Percentiles rank a stretch among this genome's conserved stretches.
Conservation (phyloP, 2,329 filamentous ascomycete genomes). For the Cyanodermella asteris region DNA sequence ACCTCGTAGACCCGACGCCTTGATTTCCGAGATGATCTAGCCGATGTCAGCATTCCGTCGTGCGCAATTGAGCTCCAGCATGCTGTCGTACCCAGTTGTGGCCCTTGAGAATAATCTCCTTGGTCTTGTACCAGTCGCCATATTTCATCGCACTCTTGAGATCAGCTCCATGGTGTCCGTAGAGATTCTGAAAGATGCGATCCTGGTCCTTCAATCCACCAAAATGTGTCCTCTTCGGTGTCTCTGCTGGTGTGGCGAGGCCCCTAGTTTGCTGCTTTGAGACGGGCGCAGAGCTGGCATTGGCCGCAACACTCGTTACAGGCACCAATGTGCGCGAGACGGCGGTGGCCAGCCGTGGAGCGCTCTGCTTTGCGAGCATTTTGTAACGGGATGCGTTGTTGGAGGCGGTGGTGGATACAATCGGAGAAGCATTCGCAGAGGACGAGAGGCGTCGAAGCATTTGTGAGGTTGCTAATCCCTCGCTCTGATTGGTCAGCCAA, state of each 20-base stretch:
- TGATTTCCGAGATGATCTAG: conserved; percentile 87
- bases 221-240: conserved; percentile 45
- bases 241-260: conserved; percentile 65
- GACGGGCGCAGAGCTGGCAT: conserved; percentile 9
- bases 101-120: conserved; percentile 91
- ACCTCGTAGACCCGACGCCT: conserved; percentile 83
- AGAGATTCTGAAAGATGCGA: conserved; percentile 97
- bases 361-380: too few species aligned
- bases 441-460: too few species aligned
- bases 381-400: too few species aligned
- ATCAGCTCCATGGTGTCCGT: conserved; percentile 77
- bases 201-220: conserved; percentile 89
- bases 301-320: too few species aligned
- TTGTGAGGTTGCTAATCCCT: too few species aligned
- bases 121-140: conserved; percentile 98
- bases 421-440: too few species aligned
- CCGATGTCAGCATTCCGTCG: conserved; percentile 11
- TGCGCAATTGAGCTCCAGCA: conserved; percentile 3
- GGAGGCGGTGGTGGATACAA: too few species aligned
- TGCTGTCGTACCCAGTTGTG: conserved; percentile 55
- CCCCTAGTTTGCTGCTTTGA: conserved; percentile 38
- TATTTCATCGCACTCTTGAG: conserved; percentile 91
- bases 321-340: too few species aligned
- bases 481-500: too few species aligned
- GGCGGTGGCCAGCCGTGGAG: too few species aligned